A percentile compares a stretch with the other conserved stretches of the same genome.
Conservation (phyloP, 1,284 basidiomycete genomes). For the Moniliophthora roreri region DNA sequence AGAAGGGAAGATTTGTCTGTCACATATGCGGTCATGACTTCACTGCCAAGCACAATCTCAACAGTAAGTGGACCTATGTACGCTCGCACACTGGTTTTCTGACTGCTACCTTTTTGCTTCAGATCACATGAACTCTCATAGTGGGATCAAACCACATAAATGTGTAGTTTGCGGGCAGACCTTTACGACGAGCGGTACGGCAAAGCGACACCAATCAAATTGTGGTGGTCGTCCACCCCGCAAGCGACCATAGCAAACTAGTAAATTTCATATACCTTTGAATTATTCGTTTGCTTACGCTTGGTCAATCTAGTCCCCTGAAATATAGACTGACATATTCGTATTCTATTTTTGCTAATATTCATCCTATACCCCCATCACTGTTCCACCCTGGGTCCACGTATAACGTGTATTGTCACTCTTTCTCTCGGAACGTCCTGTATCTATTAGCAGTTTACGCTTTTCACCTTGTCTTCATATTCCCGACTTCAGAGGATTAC, state of each 20-base stretch:
- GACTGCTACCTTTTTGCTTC: not conserved
- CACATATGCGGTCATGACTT: not conserved
- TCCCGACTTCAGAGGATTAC: not conserved
- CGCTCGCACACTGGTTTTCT: no score
- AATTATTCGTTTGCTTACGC: not conserved
- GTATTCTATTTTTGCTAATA: not conserved
- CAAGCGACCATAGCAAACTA: not conserved
- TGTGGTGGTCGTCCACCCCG: not conserved
- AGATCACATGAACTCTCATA: slow-evolving; percentile 5
- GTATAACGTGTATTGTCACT: not conserved
- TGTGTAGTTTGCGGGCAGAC: slow-evolving; percentile 1
- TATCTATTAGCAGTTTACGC: slow-evolving; percentile 1
- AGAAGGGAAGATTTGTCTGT: not conserved
- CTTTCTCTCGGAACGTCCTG: not conserved
- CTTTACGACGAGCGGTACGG: slow-evolving; percentile 5
- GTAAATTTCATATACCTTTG: not conserved
- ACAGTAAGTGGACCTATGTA: not conserved
- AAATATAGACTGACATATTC: not conserved
- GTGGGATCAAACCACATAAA: not conserved
- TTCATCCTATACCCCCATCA: not conserved
- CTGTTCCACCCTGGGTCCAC: not conserved
- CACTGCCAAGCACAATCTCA: slow-evolving; percentile 3
- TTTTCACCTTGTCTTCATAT: not conserved
- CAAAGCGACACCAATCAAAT: slow-evolving; percentile 5
- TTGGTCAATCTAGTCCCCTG: not conserved